Evolutionary conservation across 805 yeast species (phyloP), one percentile per base, ranked within the genome.

Genomic region (Lachancea nothofagi): DNA sequence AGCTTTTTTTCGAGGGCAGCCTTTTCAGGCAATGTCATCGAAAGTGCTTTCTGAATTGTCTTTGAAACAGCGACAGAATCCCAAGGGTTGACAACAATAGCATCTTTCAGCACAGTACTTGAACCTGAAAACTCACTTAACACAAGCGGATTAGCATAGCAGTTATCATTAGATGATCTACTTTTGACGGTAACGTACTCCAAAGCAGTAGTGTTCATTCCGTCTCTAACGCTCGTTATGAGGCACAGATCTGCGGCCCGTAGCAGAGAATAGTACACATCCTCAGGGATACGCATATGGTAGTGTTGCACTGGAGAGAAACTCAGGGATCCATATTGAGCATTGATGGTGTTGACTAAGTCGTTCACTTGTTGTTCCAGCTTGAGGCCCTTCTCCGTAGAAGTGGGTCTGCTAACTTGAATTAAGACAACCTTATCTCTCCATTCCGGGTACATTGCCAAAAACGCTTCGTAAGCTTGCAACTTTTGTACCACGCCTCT

Each of bases 121-220:
- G 94, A 80, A 32, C 98, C 99, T 41, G 95, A 83, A 57, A 93
- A 93, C 65, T 93, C 99, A 17, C 96, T 84, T 32, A 93, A 66
- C 27, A 93, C 78, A 54, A 94, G 71, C 0, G 97, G 96, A 46
- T 71, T 68, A 45, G 79, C 74, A 26, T 60, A 55, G 36, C 61
- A 57, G 23, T 47, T 41, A 15, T 45, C 50, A 27, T 46, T 47
- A 1, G 59, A 51, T 9, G 40, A 41, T 45, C 75, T 67, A 53
- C 85, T 80, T 61, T 86, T 95, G 50, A 96, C 85, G 31, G 89
- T 78, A 32, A 89, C 93, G 60, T 78, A 93, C 62, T 93, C 98
- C 43, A 90, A 66, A 1, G 96, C 86, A 2, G 97, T 93, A 4
- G 97, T 87, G 65, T 88, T 90, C 83, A 90, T 88, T 42, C 97